Percentiles rank a stretch among this genome's conserved stretches.
phyloP scores from a whole-genome alignment of 1,284 basidiomycete genomes.

The Singerocomus inundabilis region DNA sequence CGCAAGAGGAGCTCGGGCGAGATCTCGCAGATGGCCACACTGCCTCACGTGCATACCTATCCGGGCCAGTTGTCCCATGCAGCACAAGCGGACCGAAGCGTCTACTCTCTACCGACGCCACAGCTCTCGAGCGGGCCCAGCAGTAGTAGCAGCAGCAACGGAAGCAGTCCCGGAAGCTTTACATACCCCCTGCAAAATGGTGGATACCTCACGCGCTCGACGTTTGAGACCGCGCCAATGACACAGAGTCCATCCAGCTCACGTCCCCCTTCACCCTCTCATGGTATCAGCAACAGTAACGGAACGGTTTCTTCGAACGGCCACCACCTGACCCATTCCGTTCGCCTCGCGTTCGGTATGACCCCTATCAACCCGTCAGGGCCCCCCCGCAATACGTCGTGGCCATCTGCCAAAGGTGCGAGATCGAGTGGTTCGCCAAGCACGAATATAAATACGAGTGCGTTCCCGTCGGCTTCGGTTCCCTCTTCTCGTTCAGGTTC shows the following conservation, averaged over 20 bases:
- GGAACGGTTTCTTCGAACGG: constrained; percentile 33
- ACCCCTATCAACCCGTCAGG: constrained; percentile 67
- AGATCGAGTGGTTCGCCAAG: constrained; percentile 18
- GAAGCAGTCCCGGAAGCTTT: constrained; percentile 52
- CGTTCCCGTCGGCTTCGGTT: constrained; percentile 34
- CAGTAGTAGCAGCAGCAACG: constrained; percentile 42
- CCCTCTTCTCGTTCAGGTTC: constrained; percentile 59
- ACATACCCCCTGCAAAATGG: constrained; percentile 31
- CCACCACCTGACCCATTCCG: constrained; percentile 74
- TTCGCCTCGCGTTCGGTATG: constrained; percentile 86
- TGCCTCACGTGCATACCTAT: constrained; percentile 35
- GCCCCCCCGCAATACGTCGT: constrained; percentile 39
- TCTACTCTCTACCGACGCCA: constrained; percentile 49
- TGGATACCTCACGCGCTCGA: constrained; percentile 20
- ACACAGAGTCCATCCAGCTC: constrained; percentile 33
- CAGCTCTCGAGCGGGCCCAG: constrained; percentile 60
- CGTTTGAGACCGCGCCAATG: constrained; percentile 23
- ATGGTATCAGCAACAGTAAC: constrained; percentile 9
- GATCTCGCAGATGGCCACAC: constrained; percentile 23
- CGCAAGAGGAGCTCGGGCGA: constrained; percentile 35
- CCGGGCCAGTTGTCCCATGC: constrained; percentile 32
- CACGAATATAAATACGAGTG: constrained; percentile 2
- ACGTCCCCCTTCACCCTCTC: constrained; percentile 37
- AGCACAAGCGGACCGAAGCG: constrained; percentile 35
- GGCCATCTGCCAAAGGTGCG: constrained; percentile 32